A percentile compares a stretch with the other conserved stretches of the same genome.
These are phyloP conservation scores for Golubevia pallescens DNA, from an alignment of 1,284 basidiomycete species.

Conservation along the genomic window DNA sequence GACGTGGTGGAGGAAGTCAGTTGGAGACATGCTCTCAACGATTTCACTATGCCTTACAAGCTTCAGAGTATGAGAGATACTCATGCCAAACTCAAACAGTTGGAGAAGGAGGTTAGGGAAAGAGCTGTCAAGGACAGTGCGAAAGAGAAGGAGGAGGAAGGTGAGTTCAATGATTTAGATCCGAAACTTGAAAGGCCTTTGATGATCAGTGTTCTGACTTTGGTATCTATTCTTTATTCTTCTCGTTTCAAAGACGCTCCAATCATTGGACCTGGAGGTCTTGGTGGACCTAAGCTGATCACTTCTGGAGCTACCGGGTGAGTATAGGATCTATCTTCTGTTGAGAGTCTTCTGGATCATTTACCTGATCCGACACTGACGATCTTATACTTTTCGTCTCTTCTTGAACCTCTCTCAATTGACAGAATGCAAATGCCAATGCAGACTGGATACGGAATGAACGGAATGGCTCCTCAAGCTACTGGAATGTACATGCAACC, in stretches of 20 bases:
- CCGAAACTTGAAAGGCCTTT: conserved; percentile 11
- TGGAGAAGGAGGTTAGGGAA: conserved; percentile 47
- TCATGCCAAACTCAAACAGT: conserved; percentile 8
- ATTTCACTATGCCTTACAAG: conserved; percentile 94
- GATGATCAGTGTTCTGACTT: conserved; percentile 1
- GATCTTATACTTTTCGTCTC: no score
- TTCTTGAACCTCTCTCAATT: no score
- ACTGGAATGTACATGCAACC: no score
- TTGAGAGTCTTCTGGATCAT: no score
- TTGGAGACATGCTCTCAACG: conserved; percentile 92
- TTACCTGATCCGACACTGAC: no score
- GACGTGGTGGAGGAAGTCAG: conserved; percentile 92
- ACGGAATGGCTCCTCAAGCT: no score
- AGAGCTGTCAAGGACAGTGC: conserved; percentile 29
- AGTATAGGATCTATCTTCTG: background rate
- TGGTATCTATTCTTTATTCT: conserved; percentile 1
- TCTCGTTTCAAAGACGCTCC: conserved; percentile 20
- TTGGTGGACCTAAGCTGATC: conserved; percentile 29
- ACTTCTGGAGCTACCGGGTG: conserved; percentile 28
- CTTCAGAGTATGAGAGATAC: conserved; percentile 70
- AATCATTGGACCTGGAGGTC: conserved; percentile 30
- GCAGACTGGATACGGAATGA: no score
- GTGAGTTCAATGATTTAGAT: conserved; percentile 17
- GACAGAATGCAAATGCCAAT: no score
- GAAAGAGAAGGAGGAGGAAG: conserved; percentile 51